Base-by-base conservation (phyloP, 2,329 filamentous ascomycete genomes). In the Colletotrichum orchidophilum region DNA sequence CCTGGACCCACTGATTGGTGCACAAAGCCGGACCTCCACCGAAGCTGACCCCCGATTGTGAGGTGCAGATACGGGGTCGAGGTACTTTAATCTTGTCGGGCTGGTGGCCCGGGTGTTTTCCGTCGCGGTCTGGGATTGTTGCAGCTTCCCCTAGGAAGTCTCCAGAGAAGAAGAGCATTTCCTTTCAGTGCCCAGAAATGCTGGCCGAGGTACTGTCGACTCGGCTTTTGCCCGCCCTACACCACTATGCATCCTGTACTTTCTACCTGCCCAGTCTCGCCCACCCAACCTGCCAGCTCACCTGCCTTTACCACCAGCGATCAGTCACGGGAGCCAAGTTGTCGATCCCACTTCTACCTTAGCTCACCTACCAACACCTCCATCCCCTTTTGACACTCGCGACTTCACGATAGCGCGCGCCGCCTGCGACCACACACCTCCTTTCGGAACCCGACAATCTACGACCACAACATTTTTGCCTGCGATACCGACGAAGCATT, bases 301-400 rank as follows among this genome's bases (percentile, higher is more conserved):
- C 49, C 27, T 49, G 54, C 52, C 52, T 35, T 21, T 27, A 52
- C 31, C 18, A 24, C 5, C 13, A 21, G 27, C 29, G 29, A n/a
- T 24, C 33, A 68, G 64, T 71, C 64, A 68, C 68, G 58, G 33
- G 68, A 58, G 29, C 63, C 55, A 50, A 62, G 39, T 58, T 59
- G 68, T 68, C 49, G 52, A 71, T 71, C 64, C 42, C 64, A 68
- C 58, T 59, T 49, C 50, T 1, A 61, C 54, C 57, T 70, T 31
- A 26, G 29, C 55, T 52, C 35, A 42, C 21, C 52, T 68, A 18
- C 58, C 21, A 13, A 31, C 31, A 29, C 42, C 61, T 24, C 26
- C 52, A 39, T n/a, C 61, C 63, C 64, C 63, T 63, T 49, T 52
- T 35, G 66, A 66, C 27, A 42, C 9, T 31, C 52, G 62, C 57